Evolutionary conservation across 2,329 filamentous ascomycete genomes (phyloP).

Genomic region (Aplosporella prunicola): DNA sequence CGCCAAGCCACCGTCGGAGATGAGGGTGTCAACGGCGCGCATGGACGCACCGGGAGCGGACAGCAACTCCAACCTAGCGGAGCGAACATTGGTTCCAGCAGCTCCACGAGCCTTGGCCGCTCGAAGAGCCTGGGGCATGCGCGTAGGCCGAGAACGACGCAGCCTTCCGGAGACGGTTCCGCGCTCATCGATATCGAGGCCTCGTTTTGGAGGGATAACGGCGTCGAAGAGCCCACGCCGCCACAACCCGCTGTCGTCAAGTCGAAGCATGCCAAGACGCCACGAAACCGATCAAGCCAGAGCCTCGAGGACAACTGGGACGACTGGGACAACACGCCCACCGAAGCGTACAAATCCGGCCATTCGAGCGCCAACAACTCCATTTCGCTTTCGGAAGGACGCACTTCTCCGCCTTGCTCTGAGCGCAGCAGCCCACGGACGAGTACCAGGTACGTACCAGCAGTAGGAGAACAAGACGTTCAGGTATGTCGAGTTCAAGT

Average conservation of each 20-base stretch:
- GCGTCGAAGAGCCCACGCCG: slow-evolving; percentile 27
- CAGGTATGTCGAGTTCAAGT: slow-evolving; percentile 11
- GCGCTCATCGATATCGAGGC: slow-evolving; percentile 28
- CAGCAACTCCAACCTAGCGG: slow-evolving; percentile 4
- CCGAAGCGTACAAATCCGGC: slow-evolving; percentile 19
- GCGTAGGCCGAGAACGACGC: slow-evolving; percentile 4
- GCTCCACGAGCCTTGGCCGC: background rate
- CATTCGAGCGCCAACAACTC: slow-evolving; percentile 34
- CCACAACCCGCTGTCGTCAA: slow-evolving; percentile 20
- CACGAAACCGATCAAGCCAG: slow-evolving; percentile 28
- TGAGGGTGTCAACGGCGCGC: slow-evolving; percentile 59
- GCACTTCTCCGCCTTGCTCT: slow-evolving; percentile 31
- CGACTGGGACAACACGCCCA: slow-evolving; percentile 38
- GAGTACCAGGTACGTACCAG: slow-evolving; percentile 40
- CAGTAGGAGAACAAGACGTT: no score
- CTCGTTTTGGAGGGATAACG: slow-evolving; percentile 36
- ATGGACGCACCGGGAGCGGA: background rate
- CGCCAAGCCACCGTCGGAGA: slow-evolving; percentile 93
- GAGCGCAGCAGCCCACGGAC: slow-evolving; percentile 42
- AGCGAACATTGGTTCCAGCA: slow-evolving; percentile 4
- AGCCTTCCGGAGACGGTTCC: slow-evolving; percentile 16
- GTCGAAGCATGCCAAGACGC: slow-evolving; percentile 22
- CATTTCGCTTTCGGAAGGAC: slow-evolving; percentile 40
- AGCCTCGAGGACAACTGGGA: slow-evolving; percentile 46
- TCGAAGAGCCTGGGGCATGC: slow-evolving; percentile 4